phyloP scores from a whole-genome alignment of 2,329 filamentous ascomycete genomes.

The Ploettnerulaceae sp. region DNA sequence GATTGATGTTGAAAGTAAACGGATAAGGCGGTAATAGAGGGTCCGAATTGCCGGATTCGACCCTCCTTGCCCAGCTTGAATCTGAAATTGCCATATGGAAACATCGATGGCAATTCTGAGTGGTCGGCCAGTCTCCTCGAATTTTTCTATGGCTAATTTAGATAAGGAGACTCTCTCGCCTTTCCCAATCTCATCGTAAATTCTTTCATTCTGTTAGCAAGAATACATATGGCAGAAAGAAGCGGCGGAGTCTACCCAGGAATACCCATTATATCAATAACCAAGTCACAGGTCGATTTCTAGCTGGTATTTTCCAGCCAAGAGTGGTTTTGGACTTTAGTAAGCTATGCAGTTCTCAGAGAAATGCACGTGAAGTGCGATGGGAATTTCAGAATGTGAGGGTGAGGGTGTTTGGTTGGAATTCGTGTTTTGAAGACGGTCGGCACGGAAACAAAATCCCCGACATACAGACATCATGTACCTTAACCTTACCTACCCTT shows the following conservation, averaged over 20 bases:
- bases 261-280: constrained; percentile 52
- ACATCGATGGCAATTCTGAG: constrained; percentile 88
- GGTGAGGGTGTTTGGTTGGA: neutral
- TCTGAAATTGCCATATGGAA: constrained; percentile 96
- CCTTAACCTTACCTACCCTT: no score
- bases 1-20: constrained; percentile 70
- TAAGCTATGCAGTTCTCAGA: neutral
- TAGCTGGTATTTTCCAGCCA: neutral
- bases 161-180: constrained; percentile 76
- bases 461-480: neutral
- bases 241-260: constrained; percentile 46
- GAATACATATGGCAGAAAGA: neutral
- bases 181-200: constrained; percentile 83
- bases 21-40: constrained; percentile 84
- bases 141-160: constrained; percentile 73
- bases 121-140: constrained; percentile 65
- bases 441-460: neutral
- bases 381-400: no score
- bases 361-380: constrained; percentile 5
- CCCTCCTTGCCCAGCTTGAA: constrained; percentile 78
- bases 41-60: constrained; percentile 86
- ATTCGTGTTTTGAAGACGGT: no score
- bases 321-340: constrained; percentile 2
- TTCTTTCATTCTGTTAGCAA: constrained; percentile 46
- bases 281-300: neutral